Conservation (phyloP, 2,329 filamentous ascomycete genomes). For the Fusarium coffeatum region DNA sequence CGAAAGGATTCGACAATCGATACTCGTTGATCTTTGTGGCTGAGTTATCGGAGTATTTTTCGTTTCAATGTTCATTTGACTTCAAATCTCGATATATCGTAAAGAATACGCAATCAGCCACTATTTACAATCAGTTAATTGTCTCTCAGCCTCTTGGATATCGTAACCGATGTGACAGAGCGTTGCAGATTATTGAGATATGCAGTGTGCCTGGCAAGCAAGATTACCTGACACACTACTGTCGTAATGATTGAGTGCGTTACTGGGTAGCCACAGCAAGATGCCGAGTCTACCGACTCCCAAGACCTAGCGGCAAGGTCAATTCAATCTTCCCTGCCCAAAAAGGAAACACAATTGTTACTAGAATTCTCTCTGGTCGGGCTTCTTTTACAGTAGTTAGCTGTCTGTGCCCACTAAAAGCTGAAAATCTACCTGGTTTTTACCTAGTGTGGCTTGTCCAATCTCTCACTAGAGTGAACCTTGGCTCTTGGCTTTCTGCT, state of each 20-base stretch:
- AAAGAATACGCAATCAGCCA: background rate
- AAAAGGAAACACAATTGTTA: conserved; percentile 25
- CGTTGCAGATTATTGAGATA: conserved; percentile 7
- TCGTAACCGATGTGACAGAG: conserved; percentile 1
- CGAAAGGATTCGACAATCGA: conserved; percentile 15
- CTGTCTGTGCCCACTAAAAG: background rate
- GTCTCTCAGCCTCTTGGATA: conserved; percentile 19
- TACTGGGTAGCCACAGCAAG: conserved; percentile 10
- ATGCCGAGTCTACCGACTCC: conserved; percentile 41
- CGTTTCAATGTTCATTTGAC: background rate
- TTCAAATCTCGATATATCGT: conserved; percentile 30
- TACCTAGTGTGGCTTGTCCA: conserved; percentile 15
- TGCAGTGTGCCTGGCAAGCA: conserved; percentile 22
- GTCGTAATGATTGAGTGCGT: conserved; percentile 31
- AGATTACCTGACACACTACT: conserved; percentile 34
- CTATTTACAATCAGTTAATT: background rate
- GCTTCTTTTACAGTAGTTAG: conserved; percentile 5
- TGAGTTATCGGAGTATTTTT: conserved; percentile 12
- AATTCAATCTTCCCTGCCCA: conserved; percentile 9
- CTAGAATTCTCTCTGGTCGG: conserved; percentile 10
- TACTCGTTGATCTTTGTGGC: conserved; percentile 30
- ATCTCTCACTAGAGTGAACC: conserved; percentile 13
- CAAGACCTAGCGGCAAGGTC: conserved; percentile 21
- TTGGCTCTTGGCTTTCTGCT: conserved; percentile 19
- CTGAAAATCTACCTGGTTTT: conserved; percentile 26